phyloP scores from a whole-genome alignment of 169 alveolate genomes.

The Cryptosporidium xiaoi region DNA sequence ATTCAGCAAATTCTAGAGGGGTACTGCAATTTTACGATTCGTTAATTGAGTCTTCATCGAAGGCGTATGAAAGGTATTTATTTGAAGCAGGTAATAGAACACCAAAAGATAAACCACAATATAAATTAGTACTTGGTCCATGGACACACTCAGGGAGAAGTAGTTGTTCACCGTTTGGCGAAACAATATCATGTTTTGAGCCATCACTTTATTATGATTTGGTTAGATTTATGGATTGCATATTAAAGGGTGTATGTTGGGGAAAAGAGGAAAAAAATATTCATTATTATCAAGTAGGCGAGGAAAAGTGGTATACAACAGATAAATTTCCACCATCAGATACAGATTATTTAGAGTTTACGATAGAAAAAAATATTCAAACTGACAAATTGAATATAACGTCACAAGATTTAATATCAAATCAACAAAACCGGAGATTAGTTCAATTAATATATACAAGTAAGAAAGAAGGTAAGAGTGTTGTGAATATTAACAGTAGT shows the following conservation, averaged over 20 bases:
- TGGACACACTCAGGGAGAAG: conserved; percentile 81
- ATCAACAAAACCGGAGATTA: conserved; percentile 42
- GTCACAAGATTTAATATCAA: conserved; percentile 35
- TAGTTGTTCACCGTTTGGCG: conserved; percentile 79
- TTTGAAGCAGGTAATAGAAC: conserved; percentile 48
- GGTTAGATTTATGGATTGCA: conserved; percentile 80
- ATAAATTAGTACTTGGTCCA: conserved; percentile 77
- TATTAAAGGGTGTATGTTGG: conserved; percentile 78
- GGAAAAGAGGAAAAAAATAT: conserved; percentile 75
- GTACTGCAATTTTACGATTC: conserved; percentile 75
- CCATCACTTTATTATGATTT: conserved; percentile 74
- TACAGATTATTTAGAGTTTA: conserved; percentile 68
- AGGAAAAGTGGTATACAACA: conserved; percentile 77
- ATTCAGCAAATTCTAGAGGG: conserved; percentile 78
- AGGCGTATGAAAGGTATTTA: conserved; percentile 32
- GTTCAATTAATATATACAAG: conserved; percentile 18
- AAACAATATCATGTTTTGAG: conserved; percentile 77
- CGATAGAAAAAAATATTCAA: conserved; percentile 39
- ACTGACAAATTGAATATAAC: conserved; percentile 55
- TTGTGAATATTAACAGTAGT: neutral
- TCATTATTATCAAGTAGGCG: conserved; percentile 80
- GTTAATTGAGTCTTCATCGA: conserved; percentile 50
- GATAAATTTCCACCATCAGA: conserved; percentile 75
- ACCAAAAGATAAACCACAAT: conserved; percentile 41
- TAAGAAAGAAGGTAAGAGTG: conserved; percentile 21